These are phyloP conservation scores for Bipolaris gigantea DNA, from an alignment of 2,329 filamentous ascomycete genomes.

Conservation along the genomic window DNA sequence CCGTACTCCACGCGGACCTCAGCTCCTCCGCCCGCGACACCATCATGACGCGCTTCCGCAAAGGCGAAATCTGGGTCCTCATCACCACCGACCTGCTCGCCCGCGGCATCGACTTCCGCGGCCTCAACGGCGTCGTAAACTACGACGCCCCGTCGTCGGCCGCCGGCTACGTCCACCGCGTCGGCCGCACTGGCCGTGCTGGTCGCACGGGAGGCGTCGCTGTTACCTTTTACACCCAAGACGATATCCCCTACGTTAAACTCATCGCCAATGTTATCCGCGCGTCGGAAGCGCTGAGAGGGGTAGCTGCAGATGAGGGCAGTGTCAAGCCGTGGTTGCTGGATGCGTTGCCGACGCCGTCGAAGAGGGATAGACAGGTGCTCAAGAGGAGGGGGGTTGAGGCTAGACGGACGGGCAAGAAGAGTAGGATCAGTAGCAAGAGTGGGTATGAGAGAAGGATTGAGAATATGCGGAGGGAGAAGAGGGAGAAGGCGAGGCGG, in stretches of 20 bases:
- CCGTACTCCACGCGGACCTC: constrained; percentile 86
- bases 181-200: constrained; percentile 86
- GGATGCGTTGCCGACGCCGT: constrained; percentile 79
- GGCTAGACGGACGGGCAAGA: constrained; percentile 56
- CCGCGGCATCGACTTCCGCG: constrained; percentile 90
- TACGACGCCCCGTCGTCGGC: constrained; percentile 94
- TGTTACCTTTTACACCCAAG: constrained; percentile 93
- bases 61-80: constrained; percentile 91
- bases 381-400: constrained; percentile 82
- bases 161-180: constrained; percentile 89
- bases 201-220: constrained; percentile 85
- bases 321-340: constrained; percentile 72
- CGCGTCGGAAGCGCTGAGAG: constrained; percentile 71
- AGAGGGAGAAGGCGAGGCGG: constrained; percentile 39
- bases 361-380: constrained; percentile 80
- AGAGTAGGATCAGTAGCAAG: constrained; percentile 75
- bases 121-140: constrained; percentile 94
- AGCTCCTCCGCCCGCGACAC: constrained; percentile 72
- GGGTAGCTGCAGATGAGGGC: constrained; percentile 45
- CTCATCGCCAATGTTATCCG: constrained; percentile 92
- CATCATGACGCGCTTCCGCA: constrained; percentile 88
- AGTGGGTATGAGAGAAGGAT: constrained; percentile 72
- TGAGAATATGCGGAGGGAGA: constrained; percentile 68
- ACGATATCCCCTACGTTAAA: constrained; percentile 88
- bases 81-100: constrained; percentile 94